A percentile compares a stretch with the other conserved stretches of the same genome.
Evolutionary conservation across 2,329 filamentous ascomycete species (phyloP).

Genomic region (Calycina marina): DNA sequence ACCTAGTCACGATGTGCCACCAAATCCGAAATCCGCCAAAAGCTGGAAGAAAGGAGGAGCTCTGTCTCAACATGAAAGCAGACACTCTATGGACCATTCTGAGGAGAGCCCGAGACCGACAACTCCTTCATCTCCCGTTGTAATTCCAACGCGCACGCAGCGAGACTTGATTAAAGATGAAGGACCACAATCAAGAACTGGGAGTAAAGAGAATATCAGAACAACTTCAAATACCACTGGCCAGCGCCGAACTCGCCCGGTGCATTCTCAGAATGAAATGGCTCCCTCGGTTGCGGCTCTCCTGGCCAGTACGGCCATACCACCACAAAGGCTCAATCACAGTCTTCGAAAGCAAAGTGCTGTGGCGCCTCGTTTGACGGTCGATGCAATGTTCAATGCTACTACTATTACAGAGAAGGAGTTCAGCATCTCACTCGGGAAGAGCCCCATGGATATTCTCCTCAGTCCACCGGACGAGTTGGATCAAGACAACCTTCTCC

Average conservation of each 20-base stretch:
- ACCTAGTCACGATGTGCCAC: background rate
- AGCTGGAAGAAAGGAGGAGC: slow-evolving; percentile 5
- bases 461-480: slow-evolving; percentile 45
- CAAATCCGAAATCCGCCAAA: slow-evolving; percentile 1
- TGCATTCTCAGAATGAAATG: slow-evolving; percentile 37
- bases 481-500: slow-evolving; percentile 30
- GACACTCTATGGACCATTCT: slow-evolving; percentile 5
- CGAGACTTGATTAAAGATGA: slow-evolving; percentile 12
- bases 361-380: slow-evolving; percentile 30
- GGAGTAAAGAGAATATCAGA: slow-evolving; percentile 10
- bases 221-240: slow-evolving; percentile 6
- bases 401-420: slow-evolving; percentile 37
- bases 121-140: slow-evolving; percentile 18
- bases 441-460: slow-evolving; percentile 42
- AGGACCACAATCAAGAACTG: slow-evolving; percentile 12
- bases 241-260: slow-evolving; percentile 26
- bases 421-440: slow-evolving; percentile 37
- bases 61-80: slow-evolving; percentile 5
- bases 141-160: slow-evolving; percentile 18
- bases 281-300: slow-evolving; percentile 45
- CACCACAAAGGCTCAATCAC: slow-evolving; percentile 24
- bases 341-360: slow-evolving; percentile 9
- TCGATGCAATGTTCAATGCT: slow-evolving; percentile 39
- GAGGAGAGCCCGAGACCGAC: slow-evolving; percentile 10
- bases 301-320: slow-evolving; percentile 47